phyloP scores from a whole-genome alignment of 1,139 yeast species.

The Nadsonia commutata region DNA sequence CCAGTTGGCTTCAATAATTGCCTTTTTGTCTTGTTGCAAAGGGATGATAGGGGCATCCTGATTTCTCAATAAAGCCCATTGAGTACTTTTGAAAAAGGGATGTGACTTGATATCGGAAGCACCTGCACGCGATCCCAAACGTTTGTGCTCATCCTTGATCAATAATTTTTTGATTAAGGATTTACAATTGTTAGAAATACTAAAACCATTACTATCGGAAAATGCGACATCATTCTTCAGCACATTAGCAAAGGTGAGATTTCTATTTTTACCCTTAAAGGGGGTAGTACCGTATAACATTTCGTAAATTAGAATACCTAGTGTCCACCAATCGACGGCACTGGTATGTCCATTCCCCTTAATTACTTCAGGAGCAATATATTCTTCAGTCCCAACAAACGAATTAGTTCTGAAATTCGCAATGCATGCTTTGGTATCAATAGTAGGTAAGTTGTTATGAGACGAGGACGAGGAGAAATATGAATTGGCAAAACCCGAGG shows the following conservation, averaged over 20 bases:
- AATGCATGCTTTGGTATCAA: constrained; percentile 88
- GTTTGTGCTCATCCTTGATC: constrained; percentile 74
- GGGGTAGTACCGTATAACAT: constrained; percentile 96
- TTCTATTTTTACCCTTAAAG: constrained; percentile 79
- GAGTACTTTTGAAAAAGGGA: constrained; percentile 75
- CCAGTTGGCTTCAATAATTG: constrained; percentile 24
- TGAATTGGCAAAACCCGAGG: constrained; percentile 3
- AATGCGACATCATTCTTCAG: constrained; percentile 73
- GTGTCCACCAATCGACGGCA: constrained; percentile 99
- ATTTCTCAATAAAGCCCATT: constrained; percentile 89
- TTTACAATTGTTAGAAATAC: constrained; percentile 61
- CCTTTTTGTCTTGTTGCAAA: constrained; percentile 39
- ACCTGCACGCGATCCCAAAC: constrained; percentile 84
- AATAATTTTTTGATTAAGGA: constrained; percentile 64
- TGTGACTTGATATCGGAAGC: constrained; percentile 90
- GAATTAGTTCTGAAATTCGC: constrained; percentile 94
- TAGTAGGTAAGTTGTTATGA: constrained; percentile 22
- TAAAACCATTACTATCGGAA: constrained; percentile 24
- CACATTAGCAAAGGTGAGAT: constrained; percentile 77
- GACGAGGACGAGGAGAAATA: neutral
- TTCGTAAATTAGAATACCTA: constrained; percentile 81
- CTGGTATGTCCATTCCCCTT: constrained; percentile 95
- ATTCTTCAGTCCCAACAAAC: constrained; percentile 96
- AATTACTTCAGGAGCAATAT: constrained; percentile 95
- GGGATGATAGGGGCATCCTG: constrained; percentile 95